Evolutionary conservation across 208 protist genomes (phyloP).

Genomic region (Leishmania turanica): DNA sequence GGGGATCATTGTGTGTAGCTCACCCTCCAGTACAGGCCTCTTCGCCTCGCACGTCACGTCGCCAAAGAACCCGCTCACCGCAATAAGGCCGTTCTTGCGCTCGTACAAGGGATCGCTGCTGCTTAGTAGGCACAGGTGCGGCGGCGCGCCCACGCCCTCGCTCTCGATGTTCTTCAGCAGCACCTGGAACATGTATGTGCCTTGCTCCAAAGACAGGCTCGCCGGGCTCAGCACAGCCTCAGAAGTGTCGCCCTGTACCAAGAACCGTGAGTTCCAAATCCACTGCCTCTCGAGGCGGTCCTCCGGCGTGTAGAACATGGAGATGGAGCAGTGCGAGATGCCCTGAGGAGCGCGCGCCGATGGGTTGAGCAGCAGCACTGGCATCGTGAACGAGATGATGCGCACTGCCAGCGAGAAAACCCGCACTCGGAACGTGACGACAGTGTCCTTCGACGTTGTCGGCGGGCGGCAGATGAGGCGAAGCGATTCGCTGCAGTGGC

Average conservation of each 20-base stretch:
- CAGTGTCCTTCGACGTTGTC: constrained; percentile 23
- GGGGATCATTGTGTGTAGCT: constrained; percentile 71
- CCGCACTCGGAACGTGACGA: constrained; percentile 21
- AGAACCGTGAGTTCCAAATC: constrained; percentile 57
- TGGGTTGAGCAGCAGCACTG: constrained; percentile 27
- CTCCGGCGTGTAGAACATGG: constrained; percentile 29
- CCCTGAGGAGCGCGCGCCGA: constrained; percentile 21
- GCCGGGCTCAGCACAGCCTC: constrained; percentile 32
- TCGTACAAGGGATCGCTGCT: constrained; percentile 34
- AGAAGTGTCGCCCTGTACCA: constrained; percentile 39
- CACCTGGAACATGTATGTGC: constrained; percentile 39
- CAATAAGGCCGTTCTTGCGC: constrained; percentile 49
- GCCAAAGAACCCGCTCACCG: constrained; percentile 54
- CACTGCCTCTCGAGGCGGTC: constrained; percentile 38
- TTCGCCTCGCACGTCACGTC: constrained; percentile 54
- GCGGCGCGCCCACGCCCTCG: constrained; percentile 27
- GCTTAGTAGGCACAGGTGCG: constrained; percentile 28
- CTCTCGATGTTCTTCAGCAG: constrained; percentile 38
- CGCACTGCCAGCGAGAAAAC: constrained; percentile 30
- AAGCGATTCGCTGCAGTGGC: constrained; percentile 33
- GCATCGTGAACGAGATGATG: constrained; percentile 29
- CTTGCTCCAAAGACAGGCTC: constrained; percentile 34
- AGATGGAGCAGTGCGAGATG: constrained; percentile 36
- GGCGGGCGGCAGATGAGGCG: constrained; percentile 32
- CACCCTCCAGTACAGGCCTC: constrained; percentile 40